These are phyloP conservation scores for Anastatica hierochuntica DNA, from an alignment of 345 rosid species.

Conservation along the genomic window DNA sequence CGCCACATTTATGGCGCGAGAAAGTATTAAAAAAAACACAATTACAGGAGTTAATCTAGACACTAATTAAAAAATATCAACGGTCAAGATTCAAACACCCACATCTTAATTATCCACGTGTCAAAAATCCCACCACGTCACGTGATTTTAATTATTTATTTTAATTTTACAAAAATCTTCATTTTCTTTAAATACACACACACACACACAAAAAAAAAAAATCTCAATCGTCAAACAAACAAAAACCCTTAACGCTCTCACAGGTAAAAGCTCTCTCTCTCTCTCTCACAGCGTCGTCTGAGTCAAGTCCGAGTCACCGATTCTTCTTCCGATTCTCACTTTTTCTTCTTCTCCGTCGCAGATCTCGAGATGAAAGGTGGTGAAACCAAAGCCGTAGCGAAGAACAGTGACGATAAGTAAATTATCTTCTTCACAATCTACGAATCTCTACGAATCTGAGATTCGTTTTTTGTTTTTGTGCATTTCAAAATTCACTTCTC, in stretches of 20 bases:
- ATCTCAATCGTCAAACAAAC: conserved; percentile 13
- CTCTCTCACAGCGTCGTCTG: too few species aligned
- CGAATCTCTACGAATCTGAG: not conserved
- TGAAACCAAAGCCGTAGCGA: conserved; percentile 34
- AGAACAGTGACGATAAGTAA: conserved; percentile 34
- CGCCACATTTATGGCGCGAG: too few species aligned
- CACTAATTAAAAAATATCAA: too few species aligned
- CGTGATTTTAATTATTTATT: too few species aligned
- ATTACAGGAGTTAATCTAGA: too few species aligned
- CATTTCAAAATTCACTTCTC: too few species aligned
- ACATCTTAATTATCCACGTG: too few species aligned
- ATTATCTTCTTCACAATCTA: not conserved
- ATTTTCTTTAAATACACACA: too few species aligned
- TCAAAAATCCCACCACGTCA: too few species aligned
- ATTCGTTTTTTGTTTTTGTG: not conserved
- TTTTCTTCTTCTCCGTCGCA: conserved; percentile 17
- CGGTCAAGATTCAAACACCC: too few species aligned
- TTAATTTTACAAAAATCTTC: too few species aligned
- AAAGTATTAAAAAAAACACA: too few species aligned
- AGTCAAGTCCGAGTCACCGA: conserved; percentile 14
- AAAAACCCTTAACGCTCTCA: conserved; percentile 32
- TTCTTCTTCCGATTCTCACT: conserved; percentile 5
- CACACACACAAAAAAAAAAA: not conserved
- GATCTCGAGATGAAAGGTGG: conserved; percentile 63
- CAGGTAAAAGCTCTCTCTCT: not conserved